These are phyloP conservation scores for Staphylotrichum tortipilum DNA, from an alignment of 495 filamentous ascomycete genomes.

Conservation along the genomic window DNA sequence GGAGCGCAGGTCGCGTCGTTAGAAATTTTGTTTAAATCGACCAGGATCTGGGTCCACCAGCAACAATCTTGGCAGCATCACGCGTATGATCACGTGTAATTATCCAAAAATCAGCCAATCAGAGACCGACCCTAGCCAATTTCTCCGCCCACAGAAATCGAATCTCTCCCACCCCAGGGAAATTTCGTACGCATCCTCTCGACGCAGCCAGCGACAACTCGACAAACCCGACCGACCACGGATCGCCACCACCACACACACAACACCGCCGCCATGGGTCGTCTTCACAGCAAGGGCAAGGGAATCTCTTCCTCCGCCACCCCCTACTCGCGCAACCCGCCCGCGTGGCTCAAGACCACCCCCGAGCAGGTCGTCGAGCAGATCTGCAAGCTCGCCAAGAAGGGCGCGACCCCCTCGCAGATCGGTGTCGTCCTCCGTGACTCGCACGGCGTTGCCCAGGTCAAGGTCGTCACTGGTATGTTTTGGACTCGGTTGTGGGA, in stretches of 20 bases:
- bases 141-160: slow-evolving; percentile 15
- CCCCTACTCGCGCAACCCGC: slow-evolving; percentile 88
- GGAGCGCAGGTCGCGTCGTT: background rate
- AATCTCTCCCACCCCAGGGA: background rate
- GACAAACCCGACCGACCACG: slow-evolving; percentile 24
- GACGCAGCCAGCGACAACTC: slow-evolving; percentile 25
- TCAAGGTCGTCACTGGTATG: slow-evolving; percentile 93
- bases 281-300: slow-evolving; percentile 99
- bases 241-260: slow-evolving; percentile 24
- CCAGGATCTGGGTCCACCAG: background rate
- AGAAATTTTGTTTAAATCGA: too few relatives aligned
- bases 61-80: slow-evolving; percentile 2
- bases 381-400: slow-evolving; percentile 97
- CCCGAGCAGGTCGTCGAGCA: slow-evolving; percentile 87
- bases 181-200: slow-evolving; percentile 14
- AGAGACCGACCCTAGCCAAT: slow-evolving; percentile 8
- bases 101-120: background rate
- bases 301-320: slow-evolving; percentile 90
- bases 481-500: slow-evolving; percentile 5
- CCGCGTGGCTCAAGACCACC: slow-evolving; percentile 89
- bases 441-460: slow-evolving; percentile 92
- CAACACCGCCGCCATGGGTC: slow-evolving; percentile 70
- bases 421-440: slow-evolving; percentile 98
- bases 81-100: background rate
- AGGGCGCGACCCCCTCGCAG: slow-evolving; percentile 94